Base-by-base conservation (phyloP, 2,329 filamentous ascomycete species). In the Aureobasidium sp. region DNA sequence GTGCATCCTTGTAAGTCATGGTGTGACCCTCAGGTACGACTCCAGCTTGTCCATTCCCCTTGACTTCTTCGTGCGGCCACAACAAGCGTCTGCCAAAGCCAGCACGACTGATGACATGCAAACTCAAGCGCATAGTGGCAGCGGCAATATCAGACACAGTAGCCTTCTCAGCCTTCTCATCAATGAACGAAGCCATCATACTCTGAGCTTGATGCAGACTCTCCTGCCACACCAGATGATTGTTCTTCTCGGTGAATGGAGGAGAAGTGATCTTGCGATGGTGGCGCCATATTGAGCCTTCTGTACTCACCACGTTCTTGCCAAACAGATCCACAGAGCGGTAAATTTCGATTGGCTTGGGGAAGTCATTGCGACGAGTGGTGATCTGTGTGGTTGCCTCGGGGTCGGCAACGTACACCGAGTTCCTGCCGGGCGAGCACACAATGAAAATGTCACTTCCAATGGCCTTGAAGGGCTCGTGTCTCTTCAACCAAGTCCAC, bases 231-330 rank as follows among this genome's bases (percentile, higher is more conserved):
- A 89, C 85, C 29, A 89, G 71, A 15, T 80, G 78, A 62, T 89
- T 86, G 71, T 90, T 92, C 74, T 82, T 85, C 75, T 93, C 89
- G 62, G 87, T 90, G 73, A 93, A 92, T 4, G 84, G 84, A 0
- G 88, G 84, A 31, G 85, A 83, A 0, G 85, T 87, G 47, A 86
- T 81, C 73, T 88, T 90, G 64, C 89, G 82, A 71, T 93, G 89
- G 73, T 83, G 80, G 35, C 85, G 85, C 89, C 88, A 93, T 31
- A 81, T 74, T 0, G 77, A 70, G 1, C 88, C 88, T 71, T 92
- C 89, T 2, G 86, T 85, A 0, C 84, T 84, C 24, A 92, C 74
- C 1, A 92, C 81, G 70, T 90, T 93, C 61, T 84, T 79, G 39
- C 89, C 89, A 70, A 87, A 92, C 24, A 88, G 76, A 50, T 85